Evolutionary conservation across 2,329 filamentous ascomycete species (phyloP).

Genomic region (Keithomyces neogunnii): DNA sequence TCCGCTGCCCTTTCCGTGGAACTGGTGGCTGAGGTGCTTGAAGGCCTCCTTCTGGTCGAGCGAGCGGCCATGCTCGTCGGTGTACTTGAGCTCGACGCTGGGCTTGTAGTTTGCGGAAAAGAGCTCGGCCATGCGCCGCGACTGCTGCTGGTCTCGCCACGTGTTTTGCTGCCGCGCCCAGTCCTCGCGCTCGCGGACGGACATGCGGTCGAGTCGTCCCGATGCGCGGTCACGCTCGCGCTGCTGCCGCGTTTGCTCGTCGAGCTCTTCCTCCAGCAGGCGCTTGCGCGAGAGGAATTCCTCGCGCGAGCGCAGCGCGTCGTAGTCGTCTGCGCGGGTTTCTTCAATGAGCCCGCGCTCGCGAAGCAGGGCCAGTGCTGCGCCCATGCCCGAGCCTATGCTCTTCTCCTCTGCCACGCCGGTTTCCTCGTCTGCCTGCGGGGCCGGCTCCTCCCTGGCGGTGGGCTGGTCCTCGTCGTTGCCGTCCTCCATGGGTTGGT

Average conservation of each 20-base stretch:
- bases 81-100: slow-evolving; percentile 81
- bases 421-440: slow-evolving; percentile 23
- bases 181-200: slow-evolving; percentile 83
- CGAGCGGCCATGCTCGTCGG: slow-evolving; percentile 75
- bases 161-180: slow-evolving; percentile 82
- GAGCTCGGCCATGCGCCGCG: slow-evolving; percentile 72
- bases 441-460: slow-evolving; percentile 15
- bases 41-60: slow-evolving; percentile 96
- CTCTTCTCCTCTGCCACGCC: slow-evolving; percentile 71
- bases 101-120: slow-evolving; percentile 86
- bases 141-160: slow-evolving; percentile 76
- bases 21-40: slow-evolving; percentile 93
- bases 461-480: slow-evolving; percentile 14
- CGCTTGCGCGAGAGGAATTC: slow-evolving; percentile 69
- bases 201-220: slow-evolving; percentile 80
- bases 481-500: slow-evolving; percentile 36
- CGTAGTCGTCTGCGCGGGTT: slow-evolving; percentile 54
- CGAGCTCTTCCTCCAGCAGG: slow-evolving; percentile 67
- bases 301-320: slow-evolving; percentile 61
- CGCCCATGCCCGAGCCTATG: slow-evolving; percentile 69
- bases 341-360: slow-evolving; percentile 75
- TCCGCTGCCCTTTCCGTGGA: slow-evolving; percentile 95
- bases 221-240: slow-evolving; percentile 82
- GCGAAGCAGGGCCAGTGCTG: slow-evolving; percentile 71
- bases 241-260: slow-evolving; percentile 68